phyloP scores from a whole-genome alignment of 176 grass and related monocot genomes.

The Ananas comosus region DNA sequence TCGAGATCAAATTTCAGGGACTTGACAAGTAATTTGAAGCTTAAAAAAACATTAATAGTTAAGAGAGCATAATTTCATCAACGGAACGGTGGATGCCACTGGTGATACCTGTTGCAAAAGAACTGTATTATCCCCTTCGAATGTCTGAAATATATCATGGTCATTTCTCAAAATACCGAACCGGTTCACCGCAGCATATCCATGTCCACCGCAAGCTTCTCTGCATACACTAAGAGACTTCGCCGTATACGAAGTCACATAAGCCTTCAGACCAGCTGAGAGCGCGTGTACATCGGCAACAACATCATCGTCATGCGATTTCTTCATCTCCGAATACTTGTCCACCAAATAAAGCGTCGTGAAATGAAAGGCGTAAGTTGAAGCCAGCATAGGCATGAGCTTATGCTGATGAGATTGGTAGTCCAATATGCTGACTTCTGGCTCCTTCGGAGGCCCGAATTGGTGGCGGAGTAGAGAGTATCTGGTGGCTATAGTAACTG shows the following conservation, averaged over 20 bases:
- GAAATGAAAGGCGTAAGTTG: conserved; percentile 85
- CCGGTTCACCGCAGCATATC: conserved; percentile 92
- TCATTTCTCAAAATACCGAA: conserved; percentile 83
- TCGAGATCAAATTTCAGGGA: no score
- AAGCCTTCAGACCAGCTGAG: conserved; percentile 89
- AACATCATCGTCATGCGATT: conserved; percentile 66
- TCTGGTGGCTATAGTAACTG: conserved; percentile 77
- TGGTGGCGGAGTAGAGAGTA: conserved; percentile 94
- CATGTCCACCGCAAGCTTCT: conserved; percentile 92
- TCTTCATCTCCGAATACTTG: conserved; percentile 91
- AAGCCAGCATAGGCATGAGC: conserved; percentile 95
- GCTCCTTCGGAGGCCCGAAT: conserved; percentile 80
- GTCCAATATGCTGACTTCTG: conserved; percentile 85
- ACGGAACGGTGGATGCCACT: conserved; percentile 1
- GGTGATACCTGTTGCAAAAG: conserved; percentile 80
- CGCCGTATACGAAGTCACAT: conserved; percentile 91
- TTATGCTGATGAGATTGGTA: conserved; percentile 96
- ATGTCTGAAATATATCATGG: conserved; percentile 99
- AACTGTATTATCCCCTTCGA: conserved; percentile 98
- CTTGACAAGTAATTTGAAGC: no score
- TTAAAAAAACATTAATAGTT: no score
- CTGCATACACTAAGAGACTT: conserved; percentile 80
- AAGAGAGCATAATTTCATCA: background rate
- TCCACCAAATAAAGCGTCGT: conserved; percentile 59
- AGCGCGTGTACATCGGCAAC: conserved; percentile 81